Evolutionary conservation across 441 rosid species (phyloP).

Genomic region (Melastoma candidum): DNA sequence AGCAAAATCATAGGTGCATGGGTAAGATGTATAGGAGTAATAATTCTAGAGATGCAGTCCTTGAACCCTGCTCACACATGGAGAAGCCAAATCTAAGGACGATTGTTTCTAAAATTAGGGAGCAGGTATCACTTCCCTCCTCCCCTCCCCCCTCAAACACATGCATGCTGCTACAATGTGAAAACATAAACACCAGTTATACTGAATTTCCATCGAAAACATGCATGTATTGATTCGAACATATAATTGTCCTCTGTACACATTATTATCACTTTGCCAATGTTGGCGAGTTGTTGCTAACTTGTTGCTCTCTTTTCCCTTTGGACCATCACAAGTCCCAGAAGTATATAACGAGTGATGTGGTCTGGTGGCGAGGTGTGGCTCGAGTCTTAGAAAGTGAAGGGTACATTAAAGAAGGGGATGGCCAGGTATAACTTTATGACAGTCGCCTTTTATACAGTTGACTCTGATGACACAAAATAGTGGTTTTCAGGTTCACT

Average conservation of each 20-base stretch:
- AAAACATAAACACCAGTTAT: too few species aligned
- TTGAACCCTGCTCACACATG: constrained; percentile 18
- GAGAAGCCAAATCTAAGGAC: constrained; percentile 51
- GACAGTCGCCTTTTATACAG: background rate
- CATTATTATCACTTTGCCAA: too few species aligned
- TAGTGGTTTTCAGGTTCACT: background rate
- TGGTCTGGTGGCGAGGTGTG: constrained; percentile 85
- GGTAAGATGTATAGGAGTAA: constrained; percentile 17
- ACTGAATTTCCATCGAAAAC: too few species aligned
- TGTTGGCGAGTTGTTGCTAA: too few species aligned
- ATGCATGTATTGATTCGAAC: too few species aligned
- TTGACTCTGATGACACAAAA: background rate
- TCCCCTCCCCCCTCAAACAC: background rate
- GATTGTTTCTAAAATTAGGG: constrained; percentile 54
- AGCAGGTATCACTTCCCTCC: constrained; percentile 36
- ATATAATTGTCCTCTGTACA: too few species aligned
- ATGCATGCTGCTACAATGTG: background rate
- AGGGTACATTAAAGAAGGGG: constrained; percentile 65
- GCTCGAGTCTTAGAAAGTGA: constrained; percentile 66
- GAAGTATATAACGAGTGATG: constrained; percentile 42
- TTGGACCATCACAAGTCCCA: constrained; percentile 29
- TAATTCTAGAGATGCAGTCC: constrained; percentile 18
- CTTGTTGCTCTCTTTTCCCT: constrained; percentile 1
- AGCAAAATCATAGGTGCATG: too few species aligned
- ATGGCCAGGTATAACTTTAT: constrained; percentile 37